Base-by-base conservation (phyloP, 1,284 basidiomycete genomes). In the Salmacisia buchloeana region DNA sequence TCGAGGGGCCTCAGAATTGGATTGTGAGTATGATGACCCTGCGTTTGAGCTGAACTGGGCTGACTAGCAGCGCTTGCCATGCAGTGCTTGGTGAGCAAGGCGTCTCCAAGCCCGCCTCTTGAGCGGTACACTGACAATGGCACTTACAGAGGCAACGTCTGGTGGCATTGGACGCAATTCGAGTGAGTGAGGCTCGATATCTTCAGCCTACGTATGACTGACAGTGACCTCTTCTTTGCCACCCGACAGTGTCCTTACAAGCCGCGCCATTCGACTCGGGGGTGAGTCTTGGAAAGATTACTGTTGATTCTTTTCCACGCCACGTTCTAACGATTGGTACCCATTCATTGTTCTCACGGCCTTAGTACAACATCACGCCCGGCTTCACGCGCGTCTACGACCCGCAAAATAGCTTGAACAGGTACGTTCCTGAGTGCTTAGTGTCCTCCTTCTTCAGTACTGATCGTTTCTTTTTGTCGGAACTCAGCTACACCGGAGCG, bases 1-100 rank as follows among this genome's bases (percentile, higher is more conserved):
- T 9, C 69, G 87, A 29, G 81, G 83, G 27, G 85, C 84, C 0
- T 87, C 87, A 12, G 87, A 89, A 75, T 86, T 88, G 69, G 87
- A 89, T 52, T 52, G 46, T 52, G 46, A 52, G 46, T 52, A 13
- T 10, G 10, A 38, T 9, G 36, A 18, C 9, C 18, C 36, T 38
- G 36, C 10, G 18, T n/a, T 1, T 43, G 18, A 7, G 10, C 41
- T 43, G n/a, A n/a, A n/a, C n/a, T 18, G 10, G 6, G 41, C 41
- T 43, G 23, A 43, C 10, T 5, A 7, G 41, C 23, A 21, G 18
- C 18, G 6, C 41, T 43, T 21, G 7, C n/a, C 29, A 10, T 31
- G 25, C 46, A 52, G 46, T 52, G 25, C 46, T 52, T 31, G 46
- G 46, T 52, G 29, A 52, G 46, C 46, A 27, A 15, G 21, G n/a